These are phyloP conservation scores for Ceratopteris richardii DNA, from an alignment of 75 land plant species.

Conservation along the genomic window DNA sequence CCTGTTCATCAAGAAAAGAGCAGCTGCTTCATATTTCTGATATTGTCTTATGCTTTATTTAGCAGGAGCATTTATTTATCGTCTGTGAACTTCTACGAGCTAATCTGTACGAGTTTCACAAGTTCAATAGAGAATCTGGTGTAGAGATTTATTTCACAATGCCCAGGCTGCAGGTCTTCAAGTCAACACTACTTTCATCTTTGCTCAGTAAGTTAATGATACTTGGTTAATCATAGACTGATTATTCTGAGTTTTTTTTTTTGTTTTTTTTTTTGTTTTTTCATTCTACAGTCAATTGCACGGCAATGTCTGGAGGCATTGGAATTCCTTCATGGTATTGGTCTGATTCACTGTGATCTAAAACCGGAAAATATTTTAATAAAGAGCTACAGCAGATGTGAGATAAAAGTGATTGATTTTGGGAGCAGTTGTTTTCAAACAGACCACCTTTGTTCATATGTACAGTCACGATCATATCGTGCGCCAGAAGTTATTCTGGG, in stretches of 20 bases:
- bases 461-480: too few relatives aligned
- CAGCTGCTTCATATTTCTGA: background rate
- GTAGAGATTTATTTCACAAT: constrained; percentile 99
- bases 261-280: background rate
- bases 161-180: constrained; percentile 89
- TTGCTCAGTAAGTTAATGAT: too few relatives aligned
- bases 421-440: constrained; percentile 14
- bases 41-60: background rate
- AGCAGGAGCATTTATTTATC: constrained; percentile 91
- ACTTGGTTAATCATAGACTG: background rate
- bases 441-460: constrained; percentile 17
- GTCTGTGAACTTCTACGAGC: constrained; percentile 97
- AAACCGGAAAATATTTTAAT: constrained; percentile 13
- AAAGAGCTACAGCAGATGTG: constrained; percentile 18
- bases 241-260: background rate
- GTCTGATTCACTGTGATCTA: constrained; percentile 15
- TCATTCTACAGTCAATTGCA: constrained; percentile 10
- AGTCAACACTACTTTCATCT: background rate
- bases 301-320: constrained; percentile 17
- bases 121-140: constrained; percentile 98
- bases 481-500: constrained; percentile 14
- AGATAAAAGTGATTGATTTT: constrained; percentile 15
- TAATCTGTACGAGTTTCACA: constrained; percentile 95
- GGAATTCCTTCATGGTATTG: constrained; percentile 10
- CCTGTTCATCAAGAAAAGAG: background rate